phyloP scores from a whole-genome alignment of 2,329 filamentous ascomycete species.

The Neocatenulostroma microsporum region DNA sequence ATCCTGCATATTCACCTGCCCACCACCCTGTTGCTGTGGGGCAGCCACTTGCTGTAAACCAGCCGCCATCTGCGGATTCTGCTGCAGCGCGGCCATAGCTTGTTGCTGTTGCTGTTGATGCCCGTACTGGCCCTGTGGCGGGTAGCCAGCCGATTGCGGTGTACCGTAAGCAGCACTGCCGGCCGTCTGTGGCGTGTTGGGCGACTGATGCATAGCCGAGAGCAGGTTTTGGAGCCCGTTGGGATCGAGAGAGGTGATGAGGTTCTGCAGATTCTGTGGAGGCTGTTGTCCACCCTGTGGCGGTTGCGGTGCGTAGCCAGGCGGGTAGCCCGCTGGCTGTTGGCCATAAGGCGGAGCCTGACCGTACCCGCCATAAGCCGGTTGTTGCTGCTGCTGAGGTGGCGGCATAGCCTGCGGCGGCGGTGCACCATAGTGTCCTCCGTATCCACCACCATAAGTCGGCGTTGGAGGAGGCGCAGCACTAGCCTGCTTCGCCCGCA shows the following conservation, averaged over 20 bases:
- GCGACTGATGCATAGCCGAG: slow-evolving; percentile 42
- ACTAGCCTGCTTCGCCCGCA: slow-evolving; percentile 55
- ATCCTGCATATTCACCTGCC: slow-evolving; percentile 53
- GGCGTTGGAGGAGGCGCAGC: slow-evolving; percentile 25
- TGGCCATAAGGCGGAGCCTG: slow-evolving; percentile 23
- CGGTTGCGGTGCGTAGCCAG: slow-evolving; percentile 22
- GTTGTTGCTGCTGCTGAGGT: slow-evolving; percentile 24
- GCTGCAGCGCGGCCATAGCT: slow-evolving; percentile 23
- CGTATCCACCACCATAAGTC: slow-evolving; percentile 17
- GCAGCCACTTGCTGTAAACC: slow-evolving; percentile 22
- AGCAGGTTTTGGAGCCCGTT: slow-evolving; percentile 63
- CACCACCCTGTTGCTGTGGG: slow-evolving; percentile 14
- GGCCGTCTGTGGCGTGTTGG: slow-evolving; percentile 16
- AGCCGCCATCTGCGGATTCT: slow-evolving; percentile 23
- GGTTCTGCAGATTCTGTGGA: slow-evolving; percentile 49
- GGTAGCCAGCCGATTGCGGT: slow-evolving; percentile 18
- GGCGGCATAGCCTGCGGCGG: slow-evolving; percentile 7
- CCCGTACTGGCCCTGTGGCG: slow-evolving; percentile 14
- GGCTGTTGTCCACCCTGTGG: slow-evolving; percentile 3
- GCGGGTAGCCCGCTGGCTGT: slow-evolving; percentile 22
- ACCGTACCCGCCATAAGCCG: slow-evolving; percentile 23
- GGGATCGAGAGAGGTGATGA: slow-evolving; percentile 62
- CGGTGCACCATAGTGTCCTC: slow-evolving; percentile 27
- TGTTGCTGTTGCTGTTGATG: slow-evolving; percentile 27
- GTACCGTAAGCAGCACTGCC: slow-evolving; percentile 16